Base-by-base conservation (phyloP, 2,329 filamentous ascomycete species). In the Penicillium brevicompactum region DNA sequence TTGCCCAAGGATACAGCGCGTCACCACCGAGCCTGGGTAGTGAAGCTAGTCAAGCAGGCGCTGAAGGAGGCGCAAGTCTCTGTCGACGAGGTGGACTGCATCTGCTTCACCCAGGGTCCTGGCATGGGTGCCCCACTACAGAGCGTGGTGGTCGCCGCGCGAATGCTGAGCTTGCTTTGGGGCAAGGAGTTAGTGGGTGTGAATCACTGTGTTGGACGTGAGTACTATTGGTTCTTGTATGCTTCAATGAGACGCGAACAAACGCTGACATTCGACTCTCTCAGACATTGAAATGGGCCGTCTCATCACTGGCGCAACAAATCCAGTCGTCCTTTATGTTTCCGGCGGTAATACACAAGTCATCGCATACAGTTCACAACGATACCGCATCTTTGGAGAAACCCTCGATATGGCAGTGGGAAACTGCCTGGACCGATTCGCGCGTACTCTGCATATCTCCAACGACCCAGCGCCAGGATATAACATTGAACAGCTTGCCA, bases 331-430 rank as follows among this genome's bases (percentile, higher is more conserved):
- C 46, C 81, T 99, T 38, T 99, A 99, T 75, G 94, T 97, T 40
- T 91, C 87, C 21, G 94, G 94, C 58, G 94, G 94, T 55, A 99
- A 99, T 79, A 96, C 93, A 13, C 93, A 99, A 78, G 93, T 97
- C 24, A 97, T 97, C 63, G 94, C 94, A 45, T 99, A 97, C 77
- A 92, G 91, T 34, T 90, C 93, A 61, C 90, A 92, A 72, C 85
- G 93, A 55, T 99, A 99, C 78, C 89, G 94, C 55, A 99, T 99
- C 72, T 99, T 99, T 73, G 94, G 94, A 59, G 94, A 99, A 78
- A 92, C 94, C 1, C 86, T 99, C 49, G 94, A 99, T 72, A 97
- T 97, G 62, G 94, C 94, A 13, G 93, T 99, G 10, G 94, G 94
- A 4, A 99, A 99, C 77, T 97, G 94, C 72, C 85, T 99, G 45